Percentiles rank a stretch among this genome's conserved stretches.
These are phyloP conservation scores for Trametes pubescens DNA, from an alignment of 1,284 basidiomycete species.

Conservation along the genomic window DNA sequence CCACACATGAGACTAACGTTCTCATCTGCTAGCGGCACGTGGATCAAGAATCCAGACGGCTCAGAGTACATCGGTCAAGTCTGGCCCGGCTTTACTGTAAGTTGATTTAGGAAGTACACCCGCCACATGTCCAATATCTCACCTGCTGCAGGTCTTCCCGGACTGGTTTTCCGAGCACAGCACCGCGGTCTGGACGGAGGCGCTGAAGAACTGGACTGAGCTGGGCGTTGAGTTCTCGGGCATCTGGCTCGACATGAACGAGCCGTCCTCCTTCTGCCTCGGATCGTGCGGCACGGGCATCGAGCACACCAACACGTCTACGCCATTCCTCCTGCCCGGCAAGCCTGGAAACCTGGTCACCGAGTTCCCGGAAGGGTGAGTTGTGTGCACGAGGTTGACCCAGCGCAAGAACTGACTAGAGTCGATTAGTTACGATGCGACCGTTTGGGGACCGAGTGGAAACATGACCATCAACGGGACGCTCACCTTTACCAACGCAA, in stretches of 20 bases:
- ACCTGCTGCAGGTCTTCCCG: conserved; percentile 54
- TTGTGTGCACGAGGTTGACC: neutral
- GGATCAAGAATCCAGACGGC: conserved; percentile 73
- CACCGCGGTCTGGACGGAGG: conserved; percentile 45
- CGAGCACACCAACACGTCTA: conserved; percentile 46
- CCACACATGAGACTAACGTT: neutral
- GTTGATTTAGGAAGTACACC: neutral
- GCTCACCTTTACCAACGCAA: conserved; percentile 60
- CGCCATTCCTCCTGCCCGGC: conserved; percentile 56
- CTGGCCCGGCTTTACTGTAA: conserved; percentile 63
- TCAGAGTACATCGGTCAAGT: conserved; percentile 75
- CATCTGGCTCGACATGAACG: conserved; percentile 84
- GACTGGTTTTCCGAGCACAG: conserved; percentile 75
- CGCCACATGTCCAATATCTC: neutral
- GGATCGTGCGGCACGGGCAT: conserved; percentile 55
- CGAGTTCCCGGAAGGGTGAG: conserved; percentile 66
- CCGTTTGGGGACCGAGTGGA: conserved; percentile 70
- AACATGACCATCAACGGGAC: conserved; percentile 78
- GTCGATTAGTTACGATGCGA: conserved; percentile 63
- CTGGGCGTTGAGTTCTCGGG: conserved; percentile 68
- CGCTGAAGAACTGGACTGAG: conserved; percentile 60
- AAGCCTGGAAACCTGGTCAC: conserved; percentile 57
- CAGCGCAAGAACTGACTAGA: conserved; percentile 1
- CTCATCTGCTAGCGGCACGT: conserved; percentile 50
- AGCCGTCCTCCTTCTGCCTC: conserved; percentile 70